Base-by-base conservation (phyloP, 441 rosid genomes). In the Theobroma grandiflorum region DNA sequence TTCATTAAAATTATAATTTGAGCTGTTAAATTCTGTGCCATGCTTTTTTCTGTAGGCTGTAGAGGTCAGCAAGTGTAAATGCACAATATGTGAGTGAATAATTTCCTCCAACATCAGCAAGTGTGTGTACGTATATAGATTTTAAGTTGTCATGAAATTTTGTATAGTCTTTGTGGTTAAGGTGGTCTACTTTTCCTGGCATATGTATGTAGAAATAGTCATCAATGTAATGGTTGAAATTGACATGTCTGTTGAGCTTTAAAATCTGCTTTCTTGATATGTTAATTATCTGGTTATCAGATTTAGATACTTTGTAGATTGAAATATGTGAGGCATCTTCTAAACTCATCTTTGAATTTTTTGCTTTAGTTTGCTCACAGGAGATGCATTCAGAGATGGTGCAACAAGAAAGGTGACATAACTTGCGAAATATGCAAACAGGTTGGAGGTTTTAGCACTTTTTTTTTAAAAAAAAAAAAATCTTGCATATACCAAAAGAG, bases 381-480 rank as follows among this genome's bases (percentile, higher is more conserved):
- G 87, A 90, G 86, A 76, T 90, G 94, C 84, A 87, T 90, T 72
- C 96, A 92, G 84, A 85, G 85, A 77, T 92, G 94, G 94, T 92
- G 94, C 85, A 86, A 87, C 84, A 89, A 90, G 78, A 92, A 92
- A 80, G 96, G 94, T 3, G 87, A 90, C 80, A 86, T 86, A 4
- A 89, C 88, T 42, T 92, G 96, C 42, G 96, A 92, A 81, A 90
- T 92, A 68, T 92, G 96, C 86, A 83, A 78, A 75, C 88, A 90
- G 92, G 96, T 88, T 67, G 64, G 77, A 57, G 20, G 0, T 45
- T 52, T 15, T 74, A 61, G 38, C 59, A 47, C 22, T 43, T 40
- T 42, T 37, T 33, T 43, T 59, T 43, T 72, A 47, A 20, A 8
- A 2, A n/a, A 10, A 8, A 57, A 37, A 16, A 38, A 52, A 45